Conservation (phyloP, 1,284 basidiomycete species). For the Ustilago xerochloae region DNA sequence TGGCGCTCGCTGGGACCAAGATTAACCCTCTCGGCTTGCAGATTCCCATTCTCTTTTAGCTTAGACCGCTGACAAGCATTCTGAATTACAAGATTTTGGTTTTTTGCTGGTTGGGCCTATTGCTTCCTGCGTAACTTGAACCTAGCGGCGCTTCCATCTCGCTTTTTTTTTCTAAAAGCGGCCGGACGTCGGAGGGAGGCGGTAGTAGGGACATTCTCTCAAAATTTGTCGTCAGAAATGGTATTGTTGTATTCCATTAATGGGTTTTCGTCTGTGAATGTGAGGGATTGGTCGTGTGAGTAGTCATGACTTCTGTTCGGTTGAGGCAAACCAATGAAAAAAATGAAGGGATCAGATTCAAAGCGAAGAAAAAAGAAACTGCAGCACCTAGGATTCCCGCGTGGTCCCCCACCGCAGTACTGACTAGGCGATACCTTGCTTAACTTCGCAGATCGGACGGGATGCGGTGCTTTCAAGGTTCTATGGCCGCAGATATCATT, state of each 20-base stretch:
- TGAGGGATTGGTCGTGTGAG: not conserved
- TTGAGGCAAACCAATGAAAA: not conserved
- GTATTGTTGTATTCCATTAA: not conserved
- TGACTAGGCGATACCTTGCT: conserved; percentile 82
- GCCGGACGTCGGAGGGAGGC: conserved; percentile 56
- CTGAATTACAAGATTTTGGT: not conserved
- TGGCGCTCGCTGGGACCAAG: conserved; percentile 59
- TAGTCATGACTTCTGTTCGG: not conserved
- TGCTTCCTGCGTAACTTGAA: conserved; percentile 56
- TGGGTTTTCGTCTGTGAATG: not conserved
- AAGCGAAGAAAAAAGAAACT: conserved; percentile 10
- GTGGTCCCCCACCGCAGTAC: conserved; percentile 86
- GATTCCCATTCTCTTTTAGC: not conserved
- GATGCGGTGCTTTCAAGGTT: conserved; percentile 83
- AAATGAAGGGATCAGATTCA: too few relatives aligned
- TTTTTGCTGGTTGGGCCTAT: conserved; percentile 22
- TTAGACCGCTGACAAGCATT: conserved; percentile 47
- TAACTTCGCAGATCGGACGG: conserved; percentile 84
- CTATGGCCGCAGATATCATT: conserved; percentile 77
- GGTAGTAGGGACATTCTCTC: conserved; percentile 43
- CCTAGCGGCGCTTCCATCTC: conserved; percentile 53
- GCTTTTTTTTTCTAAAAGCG: conserved; percentile 28
- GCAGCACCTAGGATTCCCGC: conserved; percentile 80
- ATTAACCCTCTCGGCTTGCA: conserved; percentile 25
- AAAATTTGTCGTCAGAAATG: too few relatives aligned